phyloP scores from a whole-genome alignment of 768 basidiomycete genomes.

The Boletellus emodensis region DNA sequence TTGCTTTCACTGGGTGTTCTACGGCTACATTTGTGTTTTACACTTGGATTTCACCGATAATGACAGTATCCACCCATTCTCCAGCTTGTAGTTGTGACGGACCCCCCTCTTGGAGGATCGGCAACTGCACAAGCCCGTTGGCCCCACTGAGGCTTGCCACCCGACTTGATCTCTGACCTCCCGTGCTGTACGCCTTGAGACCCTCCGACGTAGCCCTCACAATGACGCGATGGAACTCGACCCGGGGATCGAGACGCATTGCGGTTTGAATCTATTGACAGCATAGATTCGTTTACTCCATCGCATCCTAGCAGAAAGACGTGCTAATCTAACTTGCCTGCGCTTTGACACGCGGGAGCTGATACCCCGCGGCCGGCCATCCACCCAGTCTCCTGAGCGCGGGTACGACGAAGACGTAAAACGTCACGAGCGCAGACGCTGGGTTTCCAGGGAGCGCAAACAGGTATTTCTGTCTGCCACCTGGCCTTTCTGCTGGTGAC shows the following conservation, averaged over 20 bases:
- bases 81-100: slow-evolving; percentile 46
- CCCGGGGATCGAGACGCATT: slow-evolving; percentile 68
- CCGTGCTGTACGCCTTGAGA: slow-evolving; percentile 72
- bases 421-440: slow-evolving; percentile 82
- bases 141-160: slow-evolving; percentile 78
- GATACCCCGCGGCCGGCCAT: slow-evolving; percentile 48
- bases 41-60: slow-evolving; percentile 64
- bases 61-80: slow-evolving; percentile 52
- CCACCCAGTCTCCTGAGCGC: slow-evolving; percentile 72
- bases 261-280: slow-evolving; percentile 47
- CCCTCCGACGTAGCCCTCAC: slow-evolving; percentile 43
- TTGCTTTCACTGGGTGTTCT: neutral
- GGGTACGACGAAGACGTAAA: slow-evolving; percentile 80
- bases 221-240: slow-evolving; percentile 80
- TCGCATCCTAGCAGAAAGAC: neutral
- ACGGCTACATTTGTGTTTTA: slow-evolving; percentile 1
- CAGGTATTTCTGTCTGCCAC: slow-evolving; percentile 48
- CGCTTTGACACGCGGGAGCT: slow-evolving; percentile 60
- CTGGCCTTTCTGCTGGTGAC: slow-evolving; percentile 16
- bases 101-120: slow-evolving; percentile 36
- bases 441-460: slow-evolving; percentile 91
- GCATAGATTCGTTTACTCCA: neutral
- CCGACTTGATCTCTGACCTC: slow-evolving; percentile 81
- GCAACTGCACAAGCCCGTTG: slow-evolving; percentile 74
- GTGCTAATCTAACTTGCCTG: slow-evolving; percentile 42